These are phyloP conservation scores for Nitzschia inconspicua DNA, from an alignment of 108 stramenopile species.

Conservation along the genomic window DNA sequence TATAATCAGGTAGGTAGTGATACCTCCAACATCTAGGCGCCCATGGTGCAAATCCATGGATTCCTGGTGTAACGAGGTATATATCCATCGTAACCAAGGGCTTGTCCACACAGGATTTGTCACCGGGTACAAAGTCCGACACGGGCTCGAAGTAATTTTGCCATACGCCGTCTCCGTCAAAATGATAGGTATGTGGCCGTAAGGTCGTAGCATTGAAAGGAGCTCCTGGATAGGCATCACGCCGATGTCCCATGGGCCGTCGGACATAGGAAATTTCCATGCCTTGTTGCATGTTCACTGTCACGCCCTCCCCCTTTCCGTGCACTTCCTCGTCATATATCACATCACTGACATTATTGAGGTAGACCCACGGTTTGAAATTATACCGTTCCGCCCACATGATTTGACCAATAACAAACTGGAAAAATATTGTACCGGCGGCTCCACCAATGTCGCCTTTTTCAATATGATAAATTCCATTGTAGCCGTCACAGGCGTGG, in stretches of 20 bases:
- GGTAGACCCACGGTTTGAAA: conserved; percentile 50
- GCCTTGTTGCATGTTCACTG: conserved; percentile 27
- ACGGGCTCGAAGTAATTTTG: conserved; percentile 61
- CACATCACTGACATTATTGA: conserved; percentile 37
- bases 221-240: conserved; percentile 27
- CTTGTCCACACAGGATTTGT: conserved; percentile 39
- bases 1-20: conserved; percentile 44
- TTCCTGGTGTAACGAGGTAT: conserved; percentile 40
- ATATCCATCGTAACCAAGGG: conserved; percentile 39
- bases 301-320: conserved; percentile 21
- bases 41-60: conserved; percentile 50
- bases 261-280: conserved; percentile 17
- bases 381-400: conserved; percentile 53
- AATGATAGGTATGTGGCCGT: conserved; percentile 12
- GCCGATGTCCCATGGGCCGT: conserved; percentile 29
- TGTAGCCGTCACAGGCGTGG: conserved; percentile 43
- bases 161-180: conserved; percentile 48
- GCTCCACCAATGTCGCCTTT: conserved; percentile 49
- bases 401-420: conserved; percentile 49
- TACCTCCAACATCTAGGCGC: conserved; percentile 54
- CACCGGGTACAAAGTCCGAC: conserved; percentile 53
- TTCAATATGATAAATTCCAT: conserved; percentile 49
- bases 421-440: conserved; percentile 53
- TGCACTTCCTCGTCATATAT: conserved; percentile 38
- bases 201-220: conserved; percentile 4